Conservation (phyloP, 257 asterid species). For the Striga asiatica region DNA sequence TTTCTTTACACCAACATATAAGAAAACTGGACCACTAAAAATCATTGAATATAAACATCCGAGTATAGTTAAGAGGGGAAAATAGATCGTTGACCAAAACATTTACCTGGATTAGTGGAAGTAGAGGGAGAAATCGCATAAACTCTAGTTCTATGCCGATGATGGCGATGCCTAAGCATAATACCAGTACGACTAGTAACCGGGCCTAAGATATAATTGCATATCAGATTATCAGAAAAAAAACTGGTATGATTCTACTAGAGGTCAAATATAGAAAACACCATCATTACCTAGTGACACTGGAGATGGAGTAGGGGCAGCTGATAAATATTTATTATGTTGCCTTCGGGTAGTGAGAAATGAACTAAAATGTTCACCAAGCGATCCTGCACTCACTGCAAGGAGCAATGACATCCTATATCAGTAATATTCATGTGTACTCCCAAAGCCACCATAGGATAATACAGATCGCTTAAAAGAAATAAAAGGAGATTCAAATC, state of each 20-base stretch:
- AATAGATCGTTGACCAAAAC: constrained; percentile 4
- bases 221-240: too few species aligned
- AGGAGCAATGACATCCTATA: constrained; percentile 5
- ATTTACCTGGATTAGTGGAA: constrained; percentile 52
- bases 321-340: constrained; percentile 28
- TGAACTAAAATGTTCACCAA: constrained; percentile 32
- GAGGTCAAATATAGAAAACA: constrained; percentile 2
- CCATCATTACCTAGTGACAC: constrained; percentile 40
- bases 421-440: not conserved
- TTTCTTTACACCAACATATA: not conserved
- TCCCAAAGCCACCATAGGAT: too few species aligned
- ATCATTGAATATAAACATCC: not conserved
- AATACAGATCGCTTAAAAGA: too few species aligned
- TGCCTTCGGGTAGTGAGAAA: constrained; percentile 23
- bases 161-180: constrained; percentile 37
- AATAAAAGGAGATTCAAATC: too few species aligned
- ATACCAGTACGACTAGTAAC: constrained; percentile 34
- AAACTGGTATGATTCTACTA: not conserved
- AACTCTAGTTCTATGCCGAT: constrained; percentile 27
- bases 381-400: constrained; percentile 39
- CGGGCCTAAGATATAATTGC: constrained; percentile 34
- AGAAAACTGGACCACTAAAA: not conserved
- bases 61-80: not conserved
- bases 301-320: constrained; percentile 55
- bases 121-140: constrained; percentile 69